Percentiles rank a stretch among this genome's conserved stretches.
These are phyloP conservation scores for Trichophyton rubrum DNA, from an alignment of 2,329 filamentous ascomycete species.

Conservation along the genomic window DNA sequence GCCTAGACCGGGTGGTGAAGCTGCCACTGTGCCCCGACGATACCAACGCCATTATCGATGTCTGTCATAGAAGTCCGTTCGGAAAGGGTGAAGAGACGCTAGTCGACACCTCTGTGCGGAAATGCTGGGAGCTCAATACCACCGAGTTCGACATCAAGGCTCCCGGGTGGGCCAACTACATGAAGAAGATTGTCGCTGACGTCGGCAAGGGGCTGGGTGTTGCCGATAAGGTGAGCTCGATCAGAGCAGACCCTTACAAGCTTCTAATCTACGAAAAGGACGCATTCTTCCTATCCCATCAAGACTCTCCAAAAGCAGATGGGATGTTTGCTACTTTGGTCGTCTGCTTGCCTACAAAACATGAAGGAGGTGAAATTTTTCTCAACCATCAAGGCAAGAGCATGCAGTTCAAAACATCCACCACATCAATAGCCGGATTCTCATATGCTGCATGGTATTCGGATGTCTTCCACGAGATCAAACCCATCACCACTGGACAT, in stretches of 20 bases:
- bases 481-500: conserved; percentile 36
- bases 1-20: conserved; percentile 10
- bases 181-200: conserved; percentile 9
- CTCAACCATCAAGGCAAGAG: conserved; percentile 28
- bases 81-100: conserved; percentile 30
- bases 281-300: conserved; percentile 38
- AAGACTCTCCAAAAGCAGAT: conserved; percentile 37
- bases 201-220: conserved; percentile 2
- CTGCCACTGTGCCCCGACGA: conserved; percentile 14
- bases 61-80: conserved; percentile 19
- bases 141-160: conserved; percentile 28
- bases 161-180: conserved; percentile 23
- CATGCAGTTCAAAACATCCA: conserved; percentile 22
- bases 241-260: conserved; percentile 32
- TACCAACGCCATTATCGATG: conserved; percentile 13
- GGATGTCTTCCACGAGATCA: conserved; percentile 42
- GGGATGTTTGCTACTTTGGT: conserved; percentile 42
- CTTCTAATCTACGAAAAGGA: conserved; percentile 41
- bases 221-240: conserved; percentile 13
- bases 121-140: conserved; percentile 35
- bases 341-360: conserved; percentile 37
- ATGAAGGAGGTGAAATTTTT: conserved; percentile 38
- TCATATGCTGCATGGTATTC: conserved; percentile 35
- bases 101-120: conserved; percentile 30
- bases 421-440: conserved; percentile 19